phyloP scores from a whole-genome alignment of 768 basidiomycete species.

The Phlegmacium glaucopus region DNA sequence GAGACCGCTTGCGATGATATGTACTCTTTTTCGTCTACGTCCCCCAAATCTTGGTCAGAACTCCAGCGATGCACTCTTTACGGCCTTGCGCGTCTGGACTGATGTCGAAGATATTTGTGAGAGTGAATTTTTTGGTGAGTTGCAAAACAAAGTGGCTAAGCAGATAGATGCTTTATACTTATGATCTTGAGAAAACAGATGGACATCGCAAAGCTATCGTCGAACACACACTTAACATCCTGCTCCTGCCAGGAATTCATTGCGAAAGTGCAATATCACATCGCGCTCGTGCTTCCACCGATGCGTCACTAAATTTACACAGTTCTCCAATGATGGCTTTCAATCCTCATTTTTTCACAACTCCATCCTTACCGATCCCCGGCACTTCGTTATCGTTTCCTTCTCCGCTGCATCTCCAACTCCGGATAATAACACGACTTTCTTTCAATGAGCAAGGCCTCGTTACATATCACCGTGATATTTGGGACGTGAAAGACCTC shows the following conservation, averaged over 20 bases:
- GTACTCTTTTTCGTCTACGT: conserved; percentile 48
- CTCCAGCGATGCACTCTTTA: conserved; percentile 48
- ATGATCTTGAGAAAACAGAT: conserved; percentile 37
- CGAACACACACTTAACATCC: conserved; percentile 75
- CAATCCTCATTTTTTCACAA: conserved; percentile 27
- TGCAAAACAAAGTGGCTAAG: neutral
- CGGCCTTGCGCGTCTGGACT: conserved; percentile 66
- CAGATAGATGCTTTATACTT: neutral
- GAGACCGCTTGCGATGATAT: conserved; percentile 58
- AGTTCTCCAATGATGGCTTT: conserved; percentile 27
- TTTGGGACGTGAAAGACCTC: conserved; percentile 80
- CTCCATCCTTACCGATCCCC: conserved; percentile 53
- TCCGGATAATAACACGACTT: conserved; percentile 69
- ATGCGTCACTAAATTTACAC: conserved; percentile 35
- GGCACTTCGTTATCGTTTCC: conserved; percentile 56
- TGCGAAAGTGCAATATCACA: conserved; percentile 36
- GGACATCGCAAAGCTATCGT: conserved; percentile 72
- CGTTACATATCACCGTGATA: conserved; percentile 75
- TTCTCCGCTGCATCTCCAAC: conserved; percentile 70
- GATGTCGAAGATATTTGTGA: conserved; percentile 75
- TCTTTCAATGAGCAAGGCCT: conserved; percentile 81
- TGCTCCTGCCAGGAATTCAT: conserved; percentile 73
- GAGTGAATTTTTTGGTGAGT: conserved; percentile 72
- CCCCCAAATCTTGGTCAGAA: conserved; percentile 26
- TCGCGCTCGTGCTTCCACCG: conserved; percentile 28